A percentile compares a stretch with the other conserved stretches of the same genome.
phyloP scores from a whole-genome alignment of 106 monocot genomes.

The Narthecium ossifragum region DNA sequence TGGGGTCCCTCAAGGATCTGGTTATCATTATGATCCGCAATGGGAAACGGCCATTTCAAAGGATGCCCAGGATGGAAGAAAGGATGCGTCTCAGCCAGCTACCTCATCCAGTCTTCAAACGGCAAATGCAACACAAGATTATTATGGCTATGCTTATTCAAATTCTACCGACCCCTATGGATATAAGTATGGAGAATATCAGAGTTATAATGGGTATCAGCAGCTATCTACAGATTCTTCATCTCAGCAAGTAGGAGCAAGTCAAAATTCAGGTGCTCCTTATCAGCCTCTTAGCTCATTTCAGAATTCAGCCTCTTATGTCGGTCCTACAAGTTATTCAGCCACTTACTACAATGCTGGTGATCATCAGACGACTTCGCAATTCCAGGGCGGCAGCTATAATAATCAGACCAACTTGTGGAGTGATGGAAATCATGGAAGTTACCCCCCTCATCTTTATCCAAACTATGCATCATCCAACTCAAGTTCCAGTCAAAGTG shows the following conservation, averaged over 20 bases:
- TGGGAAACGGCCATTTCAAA: slow-evolving; percentile 28
- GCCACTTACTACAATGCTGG: slow-evolving; percentile 92
- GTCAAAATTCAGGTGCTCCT: slow-evolving; percentile 95
- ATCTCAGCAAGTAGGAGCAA: slow-evolving; percentile 70
- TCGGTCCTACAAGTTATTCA: slow-evolving; percentile 66
- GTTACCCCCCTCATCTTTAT: slow-evolving; percentile 37
- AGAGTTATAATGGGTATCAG: slow-evolving; percentile 56
- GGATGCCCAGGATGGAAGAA: slow-evolving; percentile 24
- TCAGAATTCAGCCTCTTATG: slow-evolving; percentile 87
- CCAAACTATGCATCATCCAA: slow-evolving; percentile 40
- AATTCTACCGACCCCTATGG: slow-evolving; percentile 39
- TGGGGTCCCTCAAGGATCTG: slow-evolving; percentile 29
- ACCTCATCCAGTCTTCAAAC: slow-evolving; percentile 19
- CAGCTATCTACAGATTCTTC: slow-evolving; percentile 49
- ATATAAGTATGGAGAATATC: slow-evolving; percentile 41
- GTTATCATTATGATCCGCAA: slow-evolving; percentile 56
- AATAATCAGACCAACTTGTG: slow-evolving; percentile 56
- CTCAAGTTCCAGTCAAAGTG: slow-evolving; percentile 39
- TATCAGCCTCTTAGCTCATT: slow-evolving; percentile 96
- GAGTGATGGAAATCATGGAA: slow-evolving; percentile 40
- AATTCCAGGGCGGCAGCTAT: slow-evolving; percentile 49
- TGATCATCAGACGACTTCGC: slow-evolving; percentile 84
- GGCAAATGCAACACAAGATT: slow-evolving; percentile 43
- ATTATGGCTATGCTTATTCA: slow-evolving; percentile 47
- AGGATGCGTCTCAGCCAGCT: slow-evolving; percentile 25